Base-by-base conservation (phyloP, 225 moss, liverwort and hornwort genomes). In the Marchantia polymorpha region DNA sequence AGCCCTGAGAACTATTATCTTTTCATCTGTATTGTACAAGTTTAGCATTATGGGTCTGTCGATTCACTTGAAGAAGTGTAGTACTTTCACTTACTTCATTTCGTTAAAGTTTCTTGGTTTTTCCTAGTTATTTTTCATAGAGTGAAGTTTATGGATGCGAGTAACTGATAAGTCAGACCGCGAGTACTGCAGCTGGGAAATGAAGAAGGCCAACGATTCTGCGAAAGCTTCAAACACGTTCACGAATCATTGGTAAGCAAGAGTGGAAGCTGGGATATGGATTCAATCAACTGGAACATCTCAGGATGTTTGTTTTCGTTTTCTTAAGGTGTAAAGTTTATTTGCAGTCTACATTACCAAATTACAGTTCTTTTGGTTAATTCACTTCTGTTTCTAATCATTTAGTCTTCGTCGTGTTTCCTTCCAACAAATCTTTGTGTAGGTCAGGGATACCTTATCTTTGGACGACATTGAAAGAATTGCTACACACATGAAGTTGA, bases 391-490 rank as follows among this genome's bases (percentile, higher is more conserved):
- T 39, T 39, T 39, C 39, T 39, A 39, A 39, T 39, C 39, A 39
- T 39, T 39, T 5, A 39, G 39, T 39, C 39, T 39, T 39, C 9
- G 56, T 56, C 13, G 13, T 56, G 56, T 56, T 13, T 56, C 56
- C 56, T 13, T 39, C 5, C 39, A 39, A 39, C 2, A 39, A 39
- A 39, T 56, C 56, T 0, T 29, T 75, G 20, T 39, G 46, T 69
- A 79, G 78, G 69, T 79, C 39, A 55, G 20, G 78, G 69, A 48
- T 29, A 70, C 69, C 10, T 69, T 79, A 52, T 79, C 78, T 23
- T 30, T 79, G 78, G 78, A 79, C 46, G 78, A 79, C 52, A 79
- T 79, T 16, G 78, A 79, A 30, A 79, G 78, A 58, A 79, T 79
- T 7, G 69, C 69, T 22, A 79, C 67, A 31, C 68, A 56, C n/a